These are phyloP conservation scores for Kluyveromyces marxianus DNA, from an alignment of 1,139 yeast species.

Conservation along the genomic window DNA sequence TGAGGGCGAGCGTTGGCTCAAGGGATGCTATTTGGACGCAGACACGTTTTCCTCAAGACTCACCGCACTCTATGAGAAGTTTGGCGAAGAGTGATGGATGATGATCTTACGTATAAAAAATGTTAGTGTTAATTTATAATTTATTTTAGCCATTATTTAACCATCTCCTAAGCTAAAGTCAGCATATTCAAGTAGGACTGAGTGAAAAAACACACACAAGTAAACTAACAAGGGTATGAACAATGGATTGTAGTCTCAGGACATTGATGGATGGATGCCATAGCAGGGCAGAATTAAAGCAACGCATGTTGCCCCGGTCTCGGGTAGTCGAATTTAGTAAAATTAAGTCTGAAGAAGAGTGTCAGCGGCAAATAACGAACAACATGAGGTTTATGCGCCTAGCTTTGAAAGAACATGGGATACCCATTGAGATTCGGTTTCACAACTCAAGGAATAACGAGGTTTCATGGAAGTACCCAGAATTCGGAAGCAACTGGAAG, in stretches of 20 bases:
- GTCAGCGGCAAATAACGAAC: slow-evolving; percentile 6
- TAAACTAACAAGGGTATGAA: no score
- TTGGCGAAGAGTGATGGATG: not conserved
- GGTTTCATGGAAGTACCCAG: slow-evolving; percentile 2
- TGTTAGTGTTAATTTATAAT: not conserved
- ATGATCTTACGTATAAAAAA: not conserved
- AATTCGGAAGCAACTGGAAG: not conserved
- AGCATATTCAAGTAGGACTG: no score
- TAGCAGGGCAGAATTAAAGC: not conserved
- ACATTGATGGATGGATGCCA: not conserved
- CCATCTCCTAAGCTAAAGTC: no score
- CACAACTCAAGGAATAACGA: not conserved
- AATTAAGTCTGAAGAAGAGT: slow-evolving; percentile 1
- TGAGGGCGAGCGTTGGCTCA: slow-evolving; percentile 61
- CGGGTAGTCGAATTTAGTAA: slow-evolving; percentile 1
- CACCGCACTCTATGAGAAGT: slow-evolving; percentile 32
- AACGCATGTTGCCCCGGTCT: not conserved
- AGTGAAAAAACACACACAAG: no score
- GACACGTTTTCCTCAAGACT: slow-evolving; percentile 65
- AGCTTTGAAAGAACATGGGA: slow-evolving; percentile 3
- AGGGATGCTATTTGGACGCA: slow-evolving; percentile 71
- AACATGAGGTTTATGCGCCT: slow-evolving; percentile 2
- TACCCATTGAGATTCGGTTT: slow-evolving; percentile 1
- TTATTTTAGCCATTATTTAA: no score
- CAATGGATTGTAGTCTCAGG: no score